Conservation (phyloP, 2,329 filamentous ascomycete species). For the Phialocephala sp. region DNA sequence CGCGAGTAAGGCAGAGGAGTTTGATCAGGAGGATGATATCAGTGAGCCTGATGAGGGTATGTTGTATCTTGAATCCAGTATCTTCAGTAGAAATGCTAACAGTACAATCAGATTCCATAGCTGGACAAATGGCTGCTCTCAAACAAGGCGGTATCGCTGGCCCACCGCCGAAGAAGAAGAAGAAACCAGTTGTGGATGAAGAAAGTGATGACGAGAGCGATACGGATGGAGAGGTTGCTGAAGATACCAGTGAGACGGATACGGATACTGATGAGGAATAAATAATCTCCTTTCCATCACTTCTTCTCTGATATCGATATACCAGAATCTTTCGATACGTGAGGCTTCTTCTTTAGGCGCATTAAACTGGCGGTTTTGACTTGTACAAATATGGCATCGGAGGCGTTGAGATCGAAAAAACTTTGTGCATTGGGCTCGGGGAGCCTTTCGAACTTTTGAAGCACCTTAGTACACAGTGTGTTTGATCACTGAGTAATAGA, state of each 20-base stretch:
- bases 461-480: neutral
- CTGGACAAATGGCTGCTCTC: conserved; percentile 87
- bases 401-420: conserved; percentile 29
- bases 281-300: conserved; percentile 18
- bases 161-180: conserved; percentile 62
- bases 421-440: conserved; percentile 16
- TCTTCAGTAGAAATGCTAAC: conserved; percentile 17
- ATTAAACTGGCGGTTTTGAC: conserved; percentile 15
- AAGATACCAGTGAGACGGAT: conserved; percentile 71
- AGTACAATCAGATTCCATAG: conserved; percentile 73
- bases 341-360: too few species aligned
- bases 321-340: neutral
- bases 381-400: conserved; percentile 30
- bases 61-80: conserved; percentile 43
- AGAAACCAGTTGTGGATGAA: conserved; percentile 55
- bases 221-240: conserved; percentile 71
- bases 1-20: conserved; percentile 79
- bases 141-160: conserved; percentile 66
- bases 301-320: conserved; percentile 13
- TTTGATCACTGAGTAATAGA: conserved; percentile 6
- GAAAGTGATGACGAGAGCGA: conserved; percentile 81
- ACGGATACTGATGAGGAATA: conserved; percentile 60
- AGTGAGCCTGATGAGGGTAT: conserved; percentile 97
- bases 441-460: neutral
- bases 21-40: conserved; percentile 90